These are phyloP conservation scores for Lentithecium fluviatile DNA, from an alignment of 495 filamentous ascomycete species.

Conservation along the genomic window DNA sequence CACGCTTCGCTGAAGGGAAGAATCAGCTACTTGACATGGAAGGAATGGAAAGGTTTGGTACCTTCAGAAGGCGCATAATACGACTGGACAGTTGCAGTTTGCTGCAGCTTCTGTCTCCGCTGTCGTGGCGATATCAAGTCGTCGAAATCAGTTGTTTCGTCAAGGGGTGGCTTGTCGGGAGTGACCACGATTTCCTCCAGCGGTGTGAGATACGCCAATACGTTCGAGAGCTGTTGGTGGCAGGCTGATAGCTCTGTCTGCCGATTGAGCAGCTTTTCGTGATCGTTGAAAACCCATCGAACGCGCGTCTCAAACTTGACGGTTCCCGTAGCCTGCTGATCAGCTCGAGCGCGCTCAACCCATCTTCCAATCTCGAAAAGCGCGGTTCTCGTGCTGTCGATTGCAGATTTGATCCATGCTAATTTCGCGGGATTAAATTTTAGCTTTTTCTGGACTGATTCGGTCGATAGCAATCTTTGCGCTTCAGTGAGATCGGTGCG, in stretches of 20 bases:
- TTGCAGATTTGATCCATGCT: slow-evolving; percentile 14
- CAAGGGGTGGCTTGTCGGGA: background rate
- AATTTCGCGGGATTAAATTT: slow-evolving; percentile 11
- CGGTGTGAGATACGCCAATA: slow-evolving; percentile 15
- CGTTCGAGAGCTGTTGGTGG: slow-evolving; percentile 22
- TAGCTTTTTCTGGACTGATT: slow-evolving; percentile 9
- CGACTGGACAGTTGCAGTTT: background rate
- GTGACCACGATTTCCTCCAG: slow-evolving; percentile 8
- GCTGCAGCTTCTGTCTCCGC: slow-evolving; percentile 1
- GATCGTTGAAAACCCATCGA: slow-evolving; percentile 23
- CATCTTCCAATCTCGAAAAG: slow-evolving; percentile 25
- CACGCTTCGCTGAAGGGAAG: too few species aligned
- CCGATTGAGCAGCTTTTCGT: slow-evolving; percentile 24
- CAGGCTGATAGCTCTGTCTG: slow-evolving; percentile 19
- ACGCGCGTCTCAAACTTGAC: slow-evolving; percentile 16
- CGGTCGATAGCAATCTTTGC: slow-evolving; percentile 8
- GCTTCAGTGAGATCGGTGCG: slow-evolving; percentile 19
- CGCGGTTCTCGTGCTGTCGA: slow-evolving; percentile 14
- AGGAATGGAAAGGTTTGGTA: background rate
- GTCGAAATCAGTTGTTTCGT: slow-evolving; percentile 12
- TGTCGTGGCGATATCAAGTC: slow-evolving; percentile 8
- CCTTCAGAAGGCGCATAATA: background rate
- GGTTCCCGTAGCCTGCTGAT: slow-evolving; percentile 17
- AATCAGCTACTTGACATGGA: background rate
- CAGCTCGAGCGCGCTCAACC: slow-evolving; percentile 16